These are phyloP conservation scores for Crucibulum cyathiforme DNA, from an alignment of 1,284 basidiomycete species.

Conservation along the genomic window DNA sequence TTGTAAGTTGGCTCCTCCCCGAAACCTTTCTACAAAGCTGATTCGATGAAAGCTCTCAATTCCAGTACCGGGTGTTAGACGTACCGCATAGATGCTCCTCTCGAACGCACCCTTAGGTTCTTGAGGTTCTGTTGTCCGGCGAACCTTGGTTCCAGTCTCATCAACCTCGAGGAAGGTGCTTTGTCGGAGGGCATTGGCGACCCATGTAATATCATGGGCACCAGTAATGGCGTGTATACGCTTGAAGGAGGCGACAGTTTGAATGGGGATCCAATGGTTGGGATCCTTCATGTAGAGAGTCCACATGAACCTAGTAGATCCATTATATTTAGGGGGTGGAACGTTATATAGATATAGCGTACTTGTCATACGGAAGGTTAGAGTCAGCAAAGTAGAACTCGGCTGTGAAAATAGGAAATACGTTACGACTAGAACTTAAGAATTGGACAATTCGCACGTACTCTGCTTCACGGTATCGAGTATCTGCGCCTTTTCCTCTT, in stretches of 20 bases:
- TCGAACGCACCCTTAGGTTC: slow-evolving; percentile 79
- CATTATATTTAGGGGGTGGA: background rate
- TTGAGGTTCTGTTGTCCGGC: slow-evolving; percentile 74
- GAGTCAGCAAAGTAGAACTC: slow-evolving; percentile 98
- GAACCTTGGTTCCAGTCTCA: slow-evolving; percentile 74
- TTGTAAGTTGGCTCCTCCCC: slow-evolving; percentile 80
- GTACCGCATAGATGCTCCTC: slow-evolving; percentile 83
- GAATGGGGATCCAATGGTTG: slow-evolving; percentile 92
- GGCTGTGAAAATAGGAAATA: slow-evolving; percentile 56
- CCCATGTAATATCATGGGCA: slow-evolving; percentile 65
- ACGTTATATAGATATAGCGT: slow-evolving; percentile 17
- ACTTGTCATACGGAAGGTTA: slow-evolving; percentile 96
- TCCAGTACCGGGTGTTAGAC: slow-evolving; percentile 34
- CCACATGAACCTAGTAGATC: slow-evolving; percentile 87
- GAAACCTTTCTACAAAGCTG: slow-evolving; percentile 83
- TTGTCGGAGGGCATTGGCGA: slow-evolving; percentile 68
- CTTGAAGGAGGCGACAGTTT: slow-evolving; percentile 93
- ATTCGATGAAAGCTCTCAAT: background rate
- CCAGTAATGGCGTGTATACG: slow-evolving; percentile 82
- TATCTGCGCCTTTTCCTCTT: slow-evolving; percentile 42
- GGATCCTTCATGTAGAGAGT: slow-evolving; percentile 77
- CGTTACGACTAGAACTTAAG: background rate
- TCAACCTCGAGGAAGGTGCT: slow-evolving; percentile 81
- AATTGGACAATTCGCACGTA: slow-evolving; percentile 28
- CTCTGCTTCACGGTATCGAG: slow-evolving; percentile 54